Evolutionary conservation across 129 eudicot species (phyloP).

Genomic region (Heracleum sosnowskyi): DNA sequence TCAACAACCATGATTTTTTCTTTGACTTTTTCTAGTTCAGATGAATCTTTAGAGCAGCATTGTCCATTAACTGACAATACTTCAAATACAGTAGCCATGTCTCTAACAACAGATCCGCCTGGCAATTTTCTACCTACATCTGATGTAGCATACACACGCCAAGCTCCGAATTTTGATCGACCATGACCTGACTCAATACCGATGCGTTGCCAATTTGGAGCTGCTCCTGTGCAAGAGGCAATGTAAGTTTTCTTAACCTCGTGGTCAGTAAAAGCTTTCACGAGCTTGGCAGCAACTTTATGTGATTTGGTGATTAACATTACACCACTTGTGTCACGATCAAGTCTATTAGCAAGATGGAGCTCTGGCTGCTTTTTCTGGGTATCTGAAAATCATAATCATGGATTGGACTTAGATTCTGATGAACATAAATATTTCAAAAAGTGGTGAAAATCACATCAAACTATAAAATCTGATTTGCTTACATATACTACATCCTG

Average conservation of each 20-base stretch:
- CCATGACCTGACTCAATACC: conserved; percentile 84
- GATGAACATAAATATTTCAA: background rate
- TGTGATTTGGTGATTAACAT: conserved; percentile 78
- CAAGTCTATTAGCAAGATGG: conserved; percentile 94
- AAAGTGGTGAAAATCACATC: background rate
- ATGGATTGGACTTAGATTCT: background rate
- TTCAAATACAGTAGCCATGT: conserved; percentile 79
- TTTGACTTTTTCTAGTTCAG: conserved; percentile 13
- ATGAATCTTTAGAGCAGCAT: conserved; percentile 18
- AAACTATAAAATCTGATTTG: background rate
- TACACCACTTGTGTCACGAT: conserved; percentile 96
- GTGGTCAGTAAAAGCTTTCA: conserved; percentile 92
- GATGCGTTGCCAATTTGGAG: conserved; percentile 59
- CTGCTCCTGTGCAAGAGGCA: conserved; percentile 57
- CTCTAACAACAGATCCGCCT: conserved; percentile 70
- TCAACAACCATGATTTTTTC: conserved; percentile 37
- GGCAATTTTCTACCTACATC: conserved; percentile 72
- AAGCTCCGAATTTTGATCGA: conserved; percentile 83
- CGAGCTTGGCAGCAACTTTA: conserved; percentile 92
- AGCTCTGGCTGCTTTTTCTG: conserved; percentile 40
- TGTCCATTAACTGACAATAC: conserved; percentile 53
- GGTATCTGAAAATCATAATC: conserved; percentile 19
- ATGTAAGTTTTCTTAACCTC: conserved; percentile 69
- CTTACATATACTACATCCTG: background rate
- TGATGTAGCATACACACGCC: conserved; percentile 86